phyloP scores from a whole-genome alignment of 768 basidiomycete genomes.

The Trametes gibbosa region DNA sequence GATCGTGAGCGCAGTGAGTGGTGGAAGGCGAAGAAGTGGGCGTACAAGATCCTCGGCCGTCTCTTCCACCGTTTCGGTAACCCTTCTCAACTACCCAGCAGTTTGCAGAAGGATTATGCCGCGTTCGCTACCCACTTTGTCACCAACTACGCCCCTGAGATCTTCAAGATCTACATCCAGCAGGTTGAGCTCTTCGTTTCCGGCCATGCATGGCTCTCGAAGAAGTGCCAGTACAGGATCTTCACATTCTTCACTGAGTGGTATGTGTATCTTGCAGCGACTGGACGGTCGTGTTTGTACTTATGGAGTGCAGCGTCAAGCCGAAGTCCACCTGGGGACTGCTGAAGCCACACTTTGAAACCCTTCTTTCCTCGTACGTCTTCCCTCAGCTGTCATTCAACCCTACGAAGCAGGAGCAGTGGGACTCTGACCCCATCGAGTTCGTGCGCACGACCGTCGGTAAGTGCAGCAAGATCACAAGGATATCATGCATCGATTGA shows the following conservation, averaged over 20 bases:
- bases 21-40: slow-evolving; percentile 96
- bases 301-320: slow-evolving; percentile 61
- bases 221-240: slow-evolving; percentile 80
- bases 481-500: background rate
- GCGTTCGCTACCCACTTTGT: slow-evolving; percentile 78
- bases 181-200: slow-evolving; percentile 72
- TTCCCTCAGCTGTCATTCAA: slow-evolving; percentile 88
- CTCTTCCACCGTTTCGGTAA: slow-evolving; percentile 88
- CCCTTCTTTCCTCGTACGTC: slow-evolving; percentile 73
- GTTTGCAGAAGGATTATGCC: slow-evolving; percentile 66
- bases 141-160: slow-evolving; percentile 78
- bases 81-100: slow-evolving; percentile 78
- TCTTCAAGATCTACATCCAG: slow-evolving; percentile 74
- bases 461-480: slow-evolving; percentile 31
- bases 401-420: slow-evolving; percentile 59
- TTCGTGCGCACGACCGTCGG: slow-evolving; percentile 76
- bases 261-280: slow-evolving; percentile 36
- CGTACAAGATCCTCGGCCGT: slow-evolving; percentile 74
- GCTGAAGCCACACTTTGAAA: slow-evolving; percentile 82
- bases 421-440: slow-evolving; percentile 82
- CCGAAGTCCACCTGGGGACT: slow-evolving; percentile 89
- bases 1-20: slow-evolving; percentile 78
- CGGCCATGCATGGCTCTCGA: slow-evolving; percentile 73
- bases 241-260: slow-evolving; percentile 88
- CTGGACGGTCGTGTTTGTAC: slow-evolving; percentile 3